Percentiles rank a stretch among this genome's conserved stretches.
phyloP scores from a whole-genome alignment of 371 early-diverging fungal species.

The Rhizopus microsporus region DNA sequence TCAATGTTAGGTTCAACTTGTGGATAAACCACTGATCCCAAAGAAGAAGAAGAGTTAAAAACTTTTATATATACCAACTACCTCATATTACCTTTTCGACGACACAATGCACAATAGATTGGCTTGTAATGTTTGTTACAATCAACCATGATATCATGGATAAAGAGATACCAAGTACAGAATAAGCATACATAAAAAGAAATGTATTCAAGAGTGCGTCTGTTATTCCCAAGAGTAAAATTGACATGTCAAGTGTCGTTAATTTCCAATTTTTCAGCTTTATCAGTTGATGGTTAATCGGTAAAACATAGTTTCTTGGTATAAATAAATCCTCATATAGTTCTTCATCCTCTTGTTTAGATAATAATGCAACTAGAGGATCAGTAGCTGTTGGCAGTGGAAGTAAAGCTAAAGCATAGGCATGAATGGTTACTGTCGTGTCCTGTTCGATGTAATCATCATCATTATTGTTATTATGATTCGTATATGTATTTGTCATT shows the following conservation, averaged over 20 bases:
- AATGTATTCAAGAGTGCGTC: slow-evolving; percentile 31
- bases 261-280: slow-evolving; percentile 23
- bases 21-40: slow-evolving; percentile 33
- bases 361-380: slow-evolving; percentile 27
- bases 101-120: slow-evolving; percentile 20
- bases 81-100: slow-evolving; percentile 30
- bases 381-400: slow-evolving; percentile 32
- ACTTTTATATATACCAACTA: neutral
- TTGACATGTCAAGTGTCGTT: slow-evolving; percentile 20
- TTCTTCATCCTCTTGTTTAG: slow-evolving; percentile 7
- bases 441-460: slow-evolving; percentile 2
- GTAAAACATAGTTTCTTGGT: slow-evolving; percentile 8
- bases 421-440: slow-evolving; percentile 13
- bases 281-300: slow-evolving; percentile 5
- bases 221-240: slow-evolving; percentile 32
- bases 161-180: slow-evolving; percentile 27
- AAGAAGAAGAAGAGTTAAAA: neutral
- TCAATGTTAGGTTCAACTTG: slow-evolving; percentile 23
- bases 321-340: slow-evolving; percentile 5
- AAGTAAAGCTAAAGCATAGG: slow-evolving; percentile 33
- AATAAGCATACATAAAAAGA: slow-evolving; percentile 31
- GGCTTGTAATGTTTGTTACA: slow-evolving; percentile 17
- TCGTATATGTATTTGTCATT: slow-evolving; percentile 8
- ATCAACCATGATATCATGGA: slow-evolving; percentile 22
- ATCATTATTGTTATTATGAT: slow-evolving; percentile 4